Conservation (phyloP, 768 basidiomycete species). For the Podaxis sp. region DNA sequence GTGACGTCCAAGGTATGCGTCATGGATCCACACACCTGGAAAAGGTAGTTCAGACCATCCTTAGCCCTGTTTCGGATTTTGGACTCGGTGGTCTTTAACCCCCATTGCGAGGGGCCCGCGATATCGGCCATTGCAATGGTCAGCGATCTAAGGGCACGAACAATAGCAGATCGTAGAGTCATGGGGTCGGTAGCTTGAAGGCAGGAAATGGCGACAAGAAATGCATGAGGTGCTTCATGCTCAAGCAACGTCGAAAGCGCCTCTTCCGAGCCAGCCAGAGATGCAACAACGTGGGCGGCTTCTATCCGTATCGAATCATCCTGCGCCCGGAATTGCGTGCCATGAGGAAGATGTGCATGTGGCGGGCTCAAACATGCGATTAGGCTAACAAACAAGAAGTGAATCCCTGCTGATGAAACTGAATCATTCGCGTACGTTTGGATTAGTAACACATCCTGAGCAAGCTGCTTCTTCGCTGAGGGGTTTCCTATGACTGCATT, state of each 20-base stretch:
- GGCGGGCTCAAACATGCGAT: slow-evolving; percentile 56
- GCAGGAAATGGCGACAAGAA: slow-evolving; percentile 61
- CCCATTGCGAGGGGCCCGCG: slow-evolving; percentile 71
- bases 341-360: slow-evolving; percentile 14
- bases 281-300: slow-evolving; percentile 73
- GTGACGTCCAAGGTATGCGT: neutral
- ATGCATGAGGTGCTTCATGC: slow-evolving; percentile 55
- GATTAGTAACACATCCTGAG: slow-evolving; percentile 56
- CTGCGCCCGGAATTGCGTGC: slow-evolving; percentile 22
- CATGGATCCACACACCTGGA: slow-evolving; percentile 45
- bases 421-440: slow-evolving; percentile 41
- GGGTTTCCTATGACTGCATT: slow-evolving; percentile 82
- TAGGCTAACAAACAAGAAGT: slow-evolving; percentile 41
- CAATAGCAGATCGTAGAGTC: slow-evolving; percentile 53
- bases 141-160: slow-evolving; percentile 62
- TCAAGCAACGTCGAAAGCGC: slow-evolving; percentile 58
- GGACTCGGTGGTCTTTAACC: slow-evolving; percentile 46
- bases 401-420: neutral
- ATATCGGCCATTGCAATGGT: slow-evolving; percentile 62
- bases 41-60: slow-evolving; percentile 56
- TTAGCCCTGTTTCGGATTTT: slow-evolving; percentile 50
- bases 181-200: slow-evolving; percentile 38
- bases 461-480: slow-evolving; percentile 60
- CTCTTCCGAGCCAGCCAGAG: slow-evolving; percentile 66
- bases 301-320: slow-evolving; percentile 60